Percentiles rank a stretch among this genome's conserved stretches.
Conservation (phyloP, 495 filamentous ascomycete species). For the Trichoderma parareesei region DNA sequence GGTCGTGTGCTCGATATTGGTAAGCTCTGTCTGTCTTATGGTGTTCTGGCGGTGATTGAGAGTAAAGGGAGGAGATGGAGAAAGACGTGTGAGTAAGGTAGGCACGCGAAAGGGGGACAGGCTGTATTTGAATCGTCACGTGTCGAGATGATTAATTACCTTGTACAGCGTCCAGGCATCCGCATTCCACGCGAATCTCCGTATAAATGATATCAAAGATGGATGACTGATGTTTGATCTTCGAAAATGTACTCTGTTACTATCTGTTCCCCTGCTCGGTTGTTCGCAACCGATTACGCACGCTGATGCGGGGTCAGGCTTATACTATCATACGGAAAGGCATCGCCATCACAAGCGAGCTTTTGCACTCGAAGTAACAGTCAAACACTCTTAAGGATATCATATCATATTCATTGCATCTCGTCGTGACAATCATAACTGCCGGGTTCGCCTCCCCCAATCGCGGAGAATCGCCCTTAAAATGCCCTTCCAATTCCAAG, state of each 20-base stretch:
- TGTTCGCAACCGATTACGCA: background rate
- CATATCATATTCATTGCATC: constrained; percentile 12
- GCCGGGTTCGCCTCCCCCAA: background rate
- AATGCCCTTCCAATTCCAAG: background rate
- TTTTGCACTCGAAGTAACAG: background rate
- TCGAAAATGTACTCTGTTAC: background rate
- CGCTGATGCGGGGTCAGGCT: background rate
- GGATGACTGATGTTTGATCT: too few species aligned
- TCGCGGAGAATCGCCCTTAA: constrained; percentile 2
- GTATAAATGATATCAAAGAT: too few species aligned
- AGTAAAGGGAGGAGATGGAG: background rate
- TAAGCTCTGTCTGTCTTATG: background rate
- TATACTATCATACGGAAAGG: too few species aligned
- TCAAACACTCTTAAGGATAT: background rate
- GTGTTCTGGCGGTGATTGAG: background rate
- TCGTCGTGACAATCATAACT: constrained; percentile 11
- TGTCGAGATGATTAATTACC: too few species aligned
- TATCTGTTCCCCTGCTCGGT: background rate
- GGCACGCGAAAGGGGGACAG: too few species aligned
- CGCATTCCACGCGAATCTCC: too few species aligned
- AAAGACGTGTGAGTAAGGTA: background rate
- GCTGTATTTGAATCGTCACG: background rate
- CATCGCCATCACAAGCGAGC: too few species aligned
- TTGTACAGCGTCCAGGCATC: too few species aligned
- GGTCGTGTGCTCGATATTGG: background rate